Conservation (phyloP, 2,329 filamentous ascomycete genomes). For the Scopulariopsis brevicaulis region DNA sequence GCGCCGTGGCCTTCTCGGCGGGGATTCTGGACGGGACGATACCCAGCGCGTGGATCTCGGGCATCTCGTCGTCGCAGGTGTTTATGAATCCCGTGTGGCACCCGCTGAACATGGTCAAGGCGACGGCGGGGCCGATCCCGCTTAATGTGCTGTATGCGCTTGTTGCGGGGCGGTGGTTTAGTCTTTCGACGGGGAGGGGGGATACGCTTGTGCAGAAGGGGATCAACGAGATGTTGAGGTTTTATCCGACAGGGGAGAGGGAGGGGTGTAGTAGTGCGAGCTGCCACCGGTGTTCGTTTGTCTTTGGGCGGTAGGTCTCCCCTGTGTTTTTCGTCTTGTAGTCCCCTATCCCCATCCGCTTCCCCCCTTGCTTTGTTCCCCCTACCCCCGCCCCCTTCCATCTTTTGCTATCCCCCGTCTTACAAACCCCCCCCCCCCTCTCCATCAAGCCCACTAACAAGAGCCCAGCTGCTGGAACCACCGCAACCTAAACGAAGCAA, state of each 20-base stretch:
- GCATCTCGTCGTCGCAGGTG: constrained; percentile 47
- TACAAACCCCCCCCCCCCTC: neutral
- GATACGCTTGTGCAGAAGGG: constrained; percentile 36
- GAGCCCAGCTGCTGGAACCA: constrained; percentile 43
- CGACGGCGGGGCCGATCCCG: constrained; percentile 30
- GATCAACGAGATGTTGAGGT: constrained; percentile 43
- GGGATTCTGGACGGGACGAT: constrained; percentile 54
- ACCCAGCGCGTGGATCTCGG: constrained; percentile 41
- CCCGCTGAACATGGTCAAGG: constrained; percentile 44
- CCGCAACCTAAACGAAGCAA: constrained; percentile 52
- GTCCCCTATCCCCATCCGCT: neutral
- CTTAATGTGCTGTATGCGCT: constrained; percentile 36
- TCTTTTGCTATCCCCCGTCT: too few species aligned
- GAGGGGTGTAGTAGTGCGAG: constrained; percentile 51
- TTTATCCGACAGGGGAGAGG: constrained; percentile 39
- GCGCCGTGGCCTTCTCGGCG: constrained; percentile 43
- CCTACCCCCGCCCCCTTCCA: too few species aligned
- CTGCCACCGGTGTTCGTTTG: constrained; percentile 48
- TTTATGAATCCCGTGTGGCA: constrained; percentile 53
- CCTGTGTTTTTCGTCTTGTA: neutral
- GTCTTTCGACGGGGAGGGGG: constrained; percentile 31
- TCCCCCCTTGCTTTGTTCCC: neutral
- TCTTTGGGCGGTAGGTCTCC: constrained; percentile 39
- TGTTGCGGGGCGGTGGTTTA: constrained; percentile 42
- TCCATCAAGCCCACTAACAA: too few species aligned